phyloP scores from a whole-genome alignment of 805 yeast genomes.

The Nakazawaea molendinolei region DNA sequence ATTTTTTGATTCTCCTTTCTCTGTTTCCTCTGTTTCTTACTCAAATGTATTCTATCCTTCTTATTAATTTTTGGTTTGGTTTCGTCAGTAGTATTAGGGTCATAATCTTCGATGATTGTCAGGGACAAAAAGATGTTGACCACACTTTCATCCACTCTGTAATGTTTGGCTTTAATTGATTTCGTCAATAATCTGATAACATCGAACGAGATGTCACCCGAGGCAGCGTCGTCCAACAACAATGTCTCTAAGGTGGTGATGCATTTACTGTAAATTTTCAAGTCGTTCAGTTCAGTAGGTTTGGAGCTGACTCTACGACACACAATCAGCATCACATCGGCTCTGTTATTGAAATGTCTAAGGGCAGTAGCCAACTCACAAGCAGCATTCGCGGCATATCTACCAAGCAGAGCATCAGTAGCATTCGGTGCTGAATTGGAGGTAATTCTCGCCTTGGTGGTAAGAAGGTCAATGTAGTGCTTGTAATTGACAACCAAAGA shows the following conservation, averaged over 20 bases:
- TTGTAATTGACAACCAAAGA: constrained; percentile 63
- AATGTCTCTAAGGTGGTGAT: constrained; percentile 61
- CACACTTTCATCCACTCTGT: constrained; percentile 77
- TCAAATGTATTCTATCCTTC: constrained; percentile 83
- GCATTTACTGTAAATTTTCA: constrained; percentile 48
- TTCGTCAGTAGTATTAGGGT: constrained; percentile 51
- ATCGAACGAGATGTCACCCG: constrained; percentile 77
- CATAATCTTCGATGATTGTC: constrained; percentile 61
- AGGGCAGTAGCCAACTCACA: constrained; percentile 67
- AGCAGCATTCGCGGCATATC: constrained; percentile 65
- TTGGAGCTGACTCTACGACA: constrained; percentile 61
- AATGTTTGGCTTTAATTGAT: constrained; percentile 66
- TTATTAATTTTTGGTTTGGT: constrained; percentile 54
- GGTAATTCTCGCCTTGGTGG: constrained; percentile 28
- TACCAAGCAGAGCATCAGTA: constrained; percentile 34
- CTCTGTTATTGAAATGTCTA: constrained; percentile 74
- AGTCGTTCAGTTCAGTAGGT: constrained; percentile 42
- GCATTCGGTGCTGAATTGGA: constrained; percentile 22
- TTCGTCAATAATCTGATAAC: constrained; percentile 61
- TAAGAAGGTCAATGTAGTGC: constrained; percentile 53
- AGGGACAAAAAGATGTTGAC: constrained; percentile 66
- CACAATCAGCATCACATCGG: constrained; percentile 63
- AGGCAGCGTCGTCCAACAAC: constrained; percentile 67
- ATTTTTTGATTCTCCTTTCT: constrained; percentile 82
- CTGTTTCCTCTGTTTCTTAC: constrained; percentile 84